Evolutionary conservation across 805 yeast genomes (phyloP).

Genomic region (Starmerella cellae): DNA sequence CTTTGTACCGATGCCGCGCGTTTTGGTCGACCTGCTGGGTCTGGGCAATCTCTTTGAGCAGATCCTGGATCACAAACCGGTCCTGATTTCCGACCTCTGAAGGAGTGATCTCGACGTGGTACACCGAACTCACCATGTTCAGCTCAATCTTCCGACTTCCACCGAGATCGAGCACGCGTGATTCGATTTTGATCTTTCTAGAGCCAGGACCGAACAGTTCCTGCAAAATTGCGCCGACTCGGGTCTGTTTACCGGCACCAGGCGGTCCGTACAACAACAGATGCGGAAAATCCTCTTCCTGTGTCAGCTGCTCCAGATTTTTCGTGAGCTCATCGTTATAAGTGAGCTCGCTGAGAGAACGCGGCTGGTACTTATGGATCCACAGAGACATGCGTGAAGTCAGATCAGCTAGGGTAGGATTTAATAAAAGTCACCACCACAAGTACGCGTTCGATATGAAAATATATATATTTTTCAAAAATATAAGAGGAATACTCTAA

Average conservation of each 20-base stretch:
- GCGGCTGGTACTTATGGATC: slow-evolving; percentile 92
- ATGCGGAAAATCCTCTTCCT: slow-evolving; percentile 85
- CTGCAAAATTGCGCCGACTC: slow-evolving; percentile 65
- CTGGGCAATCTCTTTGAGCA: slow-evolving; percentile 87
- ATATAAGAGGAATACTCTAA: no score
- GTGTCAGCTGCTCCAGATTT: slow-evolving; percentile 47
- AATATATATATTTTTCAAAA: no score
- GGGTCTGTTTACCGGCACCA: slow-evolving; percentile 94
- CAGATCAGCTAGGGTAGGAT: neutral
- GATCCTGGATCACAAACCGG: slow-evolving; percentile 84
- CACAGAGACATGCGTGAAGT: slow-evolving; percentile 43
- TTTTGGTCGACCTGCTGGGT: slow-evolving; percentile 85
- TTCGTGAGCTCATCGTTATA: slow-evolving; percentile 55
- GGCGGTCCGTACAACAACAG: slow-evolving; percentile 85
- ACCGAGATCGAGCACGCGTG: slow-evolving; percentile 60
- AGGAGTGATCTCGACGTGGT: slow-evolving; percentile 91
- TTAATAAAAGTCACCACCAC: no score
- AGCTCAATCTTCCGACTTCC: slow-evolving; percentile 67
- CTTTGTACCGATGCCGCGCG: slow-evolving; percentile 42
- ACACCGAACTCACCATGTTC: slow-evolving; percentile 81
- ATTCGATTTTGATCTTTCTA: slow-evolving; percentile 77
- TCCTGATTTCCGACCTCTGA: slow-evolving; percentile 94
- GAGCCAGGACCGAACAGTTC: slow-evolving; percentile 75
- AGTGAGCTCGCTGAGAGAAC: slow-evolving; percentile 44
- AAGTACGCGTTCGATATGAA: no score